A percentile compares a stretch with the other conserved stretches of the same genome.
phyloP scores from a whole-genome alignment of 1,284 basidiomycete species.

The Trametes polyzona region DNA sequence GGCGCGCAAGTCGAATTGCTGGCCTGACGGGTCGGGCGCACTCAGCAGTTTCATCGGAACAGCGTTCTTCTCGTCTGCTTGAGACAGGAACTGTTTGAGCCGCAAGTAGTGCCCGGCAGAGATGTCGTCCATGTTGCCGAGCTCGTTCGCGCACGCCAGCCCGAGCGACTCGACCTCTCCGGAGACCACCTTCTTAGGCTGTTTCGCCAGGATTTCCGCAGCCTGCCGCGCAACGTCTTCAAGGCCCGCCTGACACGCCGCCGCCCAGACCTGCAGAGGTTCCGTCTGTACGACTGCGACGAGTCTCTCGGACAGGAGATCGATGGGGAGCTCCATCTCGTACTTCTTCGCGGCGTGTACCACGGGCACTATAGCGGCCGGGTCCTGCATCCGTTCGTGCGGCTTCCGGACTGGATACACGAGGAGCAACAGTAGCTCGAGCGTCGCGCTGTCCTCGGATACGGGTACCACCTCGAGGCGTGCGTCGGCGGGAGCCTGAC shows the following conservation, averaged over 20 bases:
- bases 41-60: not conserved
- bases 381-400: conserved; percentile 3
- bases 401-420: conserved; percentile 24
- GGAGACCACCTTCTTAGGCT: not conserved
- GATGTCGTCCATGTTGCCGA: conserved; percentile 12
- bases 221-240: conserved; percentile 1
- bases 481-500: not conserved
- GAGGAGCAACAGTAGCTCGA: conserved; percentile 22
- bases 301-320: not conserved
- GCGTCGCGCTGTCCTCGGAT: conserved; percentile 10
- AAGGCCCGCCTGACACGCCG: not conserved
- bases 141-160: not conserved
- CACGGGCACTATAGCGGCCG: conserved; percentile 1
- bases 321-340: conserved; percentile 15
- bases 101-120: conserved; percentile 19
- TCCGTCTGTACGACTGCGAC: not conserved
- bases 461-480: not conserved
- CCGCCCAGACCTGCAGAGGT: conserved; percentile 2
- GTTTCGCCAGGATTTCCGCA: not conserved
- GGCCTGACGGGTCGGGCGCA: too few species aligned
- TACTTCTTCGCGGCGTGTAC: conserved; percentile 25
- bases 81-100: conserved; percentile 12
- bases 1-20: not conserved
- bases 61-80: not conserved
- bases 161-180: not conserved